Base-by-base conservation (phyloP, 2,329 filamentous ascomycete species). In the Fusarium penzigii region DNA sequence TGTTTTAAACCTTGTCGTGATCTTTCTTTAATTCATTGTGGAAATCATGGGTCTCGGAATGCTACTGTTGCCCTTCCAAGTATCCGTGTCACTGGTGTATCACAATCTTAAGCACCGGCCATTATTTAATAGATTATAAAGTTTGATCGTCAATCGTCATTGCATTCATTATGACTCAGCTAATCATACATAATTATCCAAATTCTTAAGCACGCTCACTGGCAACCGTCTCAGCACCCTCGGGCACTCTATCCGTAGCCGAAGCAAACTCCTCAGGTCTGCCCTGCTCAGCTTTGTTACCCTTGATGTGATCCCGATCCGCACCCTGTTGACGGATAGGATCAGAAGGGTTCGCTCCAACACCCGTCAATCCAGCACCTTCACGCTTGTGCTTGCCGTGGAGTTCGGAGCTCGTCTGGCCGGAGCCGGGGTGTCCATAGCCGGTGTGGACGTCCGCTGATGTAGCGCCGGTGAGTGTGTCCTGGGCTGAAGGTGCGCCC, bases 391-490 rank as follows among this genome's bases (percentile, higher is more conserved):
- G 64, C 29, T 68, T 67, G 8, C 64, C 73, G 48, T 73, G 71
- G 44, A 70, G 17, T 63, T 81, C 77, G 14, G 66, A 61, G 42
- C 66, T 67, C 6, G 71, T 74, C 68, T 76, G 71, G 6, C 78
- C 78, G 17, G 72, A 61, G 6, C 71, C 51, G 0, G 78, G 78
- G 54, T 74, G 72, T 2, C 77, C 76, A n/a, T 71, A 60, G 1
- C 76, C 72, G 13, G 63, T 62, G 67, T 81, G 65, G 1, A 81
- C 70, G 52, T 75, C 70, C 20, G 67, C 68, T 17, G 74, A 77
- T 0, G 78, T 81, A 3, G 76, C 70, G 13, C 78, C 78, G 2
- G 58, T 60, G 2, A 81, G 65, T 2, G 71, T 75, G 11, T 74
- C 71, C 2, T 67, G 62, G 1, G 75, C 71, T 13, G 61, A 61